Evolutionary conservation across 305 asterid genomes (phyloP).

Genomic region (Fraxinus platypoda): DNA sequence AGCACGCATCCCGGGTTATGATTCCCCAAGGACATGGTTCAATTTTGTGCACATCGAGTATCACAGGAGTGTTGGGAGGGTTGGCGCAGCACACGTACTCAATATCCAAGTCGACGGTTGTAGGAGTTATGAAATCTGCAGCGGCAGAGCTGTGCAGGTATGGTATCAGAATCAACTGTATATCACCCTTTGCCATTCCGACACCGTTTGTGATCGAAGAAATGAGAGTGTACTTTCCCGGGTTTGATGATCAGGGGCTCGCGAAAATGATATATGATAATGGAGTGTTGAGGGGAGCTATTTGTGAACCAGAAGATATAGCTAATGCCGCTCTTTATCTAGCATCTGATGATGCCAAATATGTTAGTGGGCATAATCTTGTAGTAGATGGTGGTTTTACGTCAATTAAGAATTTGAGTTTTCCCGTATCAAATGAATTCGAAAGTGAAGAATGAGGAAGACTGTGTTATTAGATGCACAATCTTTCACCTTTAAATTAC

Average conservation of each 20-base stretch:
- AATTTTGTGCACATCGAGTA: slow-evolving; percentile 80
- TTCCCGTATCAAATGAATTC: slow-evolving; percentile 42
- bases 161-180: slow-evolving; percentile 68
- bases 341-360: slow-evolving; percentile 84
- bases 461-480: background rate
- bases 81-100: slow-evolving; percentile 75
- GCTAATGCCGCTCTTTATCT: slow-evolving; percentile 81
- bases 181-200: slow-evolving; percentile 83
- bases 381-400: slow-evolving; percentile 92
- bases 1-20: slow-evolving; percentile 89
- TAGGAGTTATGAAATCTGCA: slow-evolving; percentile 58
- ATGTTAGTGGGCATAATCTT: slow-evolving; percentile 78
- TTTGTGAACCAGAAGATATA: slow-evolving; percentile 64
- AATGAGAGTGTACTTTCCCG: slow-evolving; percentile 48
- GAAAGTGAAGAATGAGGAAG: background rate
- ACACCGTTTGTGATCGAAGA: slow-evolving; percentile 64
- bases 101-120: slow-evolving; percentile 57
- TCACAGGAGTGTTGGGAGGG: slow-evolving; percentile 73
- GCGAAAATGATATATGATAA: slow-evolving; percentile 49
- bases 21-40: slow-evolving; percentile 60
- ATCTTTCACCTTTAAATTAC: background rate
- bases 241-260: slow-evolving; percentile 37
- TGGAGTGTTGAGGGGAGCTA: slow-evolving; percentile 57
- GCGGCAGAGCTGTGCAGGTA: slow-evolving; percentile 60
- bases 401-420: slow-evolving; percentile 49